Percentiles rank a stretch among this genome's conserved stretches.
Conservation (phyloP, 2,329 filamentous ascomycete species). For the Trichoderma cornu-damae region DNA sequence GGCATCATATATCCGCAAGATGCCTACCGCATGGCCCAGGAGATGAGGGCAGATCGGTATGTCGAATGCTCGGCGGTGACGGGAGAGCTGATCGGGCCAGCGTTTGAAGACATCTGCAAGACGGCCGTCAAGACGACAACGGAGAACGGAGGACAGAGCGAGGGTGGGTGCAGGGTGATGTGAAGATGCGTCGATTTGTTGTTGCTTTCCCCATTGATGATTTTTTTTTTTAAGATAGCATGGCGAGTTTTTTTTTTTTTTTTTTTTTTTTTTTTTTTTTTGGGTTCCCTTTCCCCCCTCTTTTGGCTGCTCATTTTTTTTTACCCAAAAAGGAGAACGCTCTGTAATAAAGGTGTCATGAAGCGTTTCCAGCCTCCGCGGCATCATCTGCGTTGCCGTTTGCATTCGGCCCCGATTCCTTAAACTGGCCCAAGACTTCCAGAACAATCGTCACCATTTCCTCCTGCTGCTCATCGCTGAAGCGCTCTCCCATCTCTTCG, state of each 20-base stretch:
- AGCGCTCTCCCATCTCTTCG: conserved; percentile 59
- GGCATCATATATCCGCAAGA: conserved; percentile 59
- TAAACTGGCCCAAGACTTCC: conserved; percentile 53
- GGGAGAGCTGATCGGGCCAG: conserved; percentile 52
- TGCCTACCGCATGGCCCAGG: conserved; percentile 51
- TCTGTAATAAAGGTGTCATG: conserved; percentile 15
- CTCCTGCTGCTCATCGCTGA: conserved; percentile 53
- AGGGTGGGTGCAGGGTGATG: conserved; percentile 50
- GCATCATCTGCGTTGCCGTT: conserved; percentile 34
- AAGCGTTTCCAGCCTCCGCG: conserved; percentile 35
- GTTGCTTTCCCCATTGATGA: not conserved
- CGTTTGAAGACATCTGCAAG: conserved; percentile 56
- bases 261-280: not conserved
- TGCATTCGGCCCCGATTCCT: conserved; percentile 28
- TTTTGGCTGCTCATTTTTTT: not conserved
- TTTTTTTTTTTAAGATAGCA: not conserved
- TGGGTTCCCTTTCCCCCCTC: too few species aligned
- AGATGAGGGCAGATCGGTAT: conserved; percentile 57
- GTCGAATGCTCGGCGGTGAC: conserved; percentile 59
- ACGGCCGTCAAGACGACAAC: conserved; percentile 48
- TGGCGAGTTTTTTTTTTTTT: not conserved
- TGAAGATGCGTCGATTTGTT: conserved; percentile 30
- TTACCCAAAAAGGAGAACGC: not conserved
- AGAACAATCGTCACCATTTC: conserved; percentile 53
- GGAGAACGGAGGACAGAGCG: conserved; percentile 47